Evolutionary conservation across 495 filamentous ascomycete species (phyloP), one percentile per base, ranked within the genome.

Genomic region (Daldinia childiae): DNA sequence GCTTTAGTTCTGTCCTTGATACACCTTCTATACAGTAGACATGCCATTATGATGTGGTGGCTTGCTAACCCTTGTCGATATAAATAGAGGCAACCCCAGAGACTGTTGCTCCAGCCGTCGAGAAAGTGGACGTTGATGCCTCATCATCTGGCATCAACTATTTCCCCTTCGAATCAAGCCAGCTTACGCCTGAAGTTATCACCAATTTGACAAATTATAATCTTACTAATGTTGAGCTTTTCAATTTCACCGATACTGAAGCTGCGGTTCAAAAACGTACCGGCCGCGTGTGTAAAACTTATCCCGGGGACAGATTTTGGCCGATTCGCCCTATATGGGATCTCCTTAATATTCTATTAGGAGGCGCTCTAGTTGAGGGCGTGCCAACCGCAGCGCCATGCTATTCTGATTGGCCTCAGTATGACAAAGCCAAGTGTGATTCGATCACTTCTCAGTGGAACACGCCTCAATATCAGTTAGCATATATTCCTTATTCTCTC

Each of bases 331-430:
- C 19, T 12, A 12, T 48, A 21, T 48, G 43, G 43, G 43, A 48
- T 24, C 43, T 48, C 43, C 9, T 48, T 24, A 48, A 48, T 11
- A 48, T 48, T 24, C 43, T 48, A 21, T 21, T 48, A 48, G 43
- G 43, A 29, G 84, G 82, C 30, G 78, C 82, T 11, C 75, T 89
- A 9, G 83, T 84, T 58, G 80, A 87, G 66, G 85, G 82, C 1
- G 82, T 86, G 4, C 87, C 87, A 8, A 68, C 85, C 24, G 87
- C 83, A 0, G 82, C 85, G 3, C 75, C 83, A 11, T 89, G 87
- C 75, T 88, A 86, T 52, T 64, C 65, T 7, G 76, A 79, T 29
- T 84, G 81, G 80, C 78, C 79, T 26, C 72, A 84, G 27, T 84
- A 84, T 62, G 66, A 87, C 68, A 69, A 79, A 15, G 68, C 71